Evolutionary conservation across 2,329 filamentous ascomycete species (phyloP).

Genomic region (Ascochyta rabiei): DNA sequence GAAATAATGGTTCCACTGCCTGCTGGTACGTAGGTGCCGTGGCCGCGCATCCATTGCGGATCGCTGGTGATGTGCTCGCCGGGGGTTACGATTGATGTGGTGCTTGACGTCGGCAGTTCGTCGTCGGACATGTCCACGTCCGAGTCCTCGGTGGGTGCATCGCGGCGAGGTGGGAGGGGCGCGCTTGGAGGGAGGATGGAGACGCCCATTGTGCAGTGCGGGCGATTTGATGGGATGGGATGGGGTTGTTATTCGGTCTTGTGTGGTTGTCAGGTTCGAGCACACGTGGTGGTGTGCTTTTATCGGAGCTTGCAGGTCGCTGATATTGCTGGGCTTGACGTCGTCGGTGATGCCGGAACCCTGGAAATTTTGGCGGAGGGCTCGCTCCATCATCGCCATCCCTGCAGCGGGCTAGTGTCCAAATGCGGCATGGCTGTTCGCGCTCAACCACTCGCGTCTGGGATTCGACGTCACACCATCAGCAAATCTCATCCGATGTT

Average conservation of each 20-base stretch:
- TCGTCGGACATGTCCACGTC: slow-evolving; percentile 58
- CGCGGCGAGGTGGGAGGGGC: slow-evolving; percentile 33
- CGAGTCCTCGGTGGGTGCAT: slow-evolving; percentile 53
- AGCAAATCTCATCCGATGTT: background rate
- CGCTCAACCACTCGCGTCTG: slow-evolving; percentile 18
- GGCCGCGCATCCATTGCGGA: slow-evolving; percentile 97
- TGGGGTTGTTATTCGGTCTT: background rate
- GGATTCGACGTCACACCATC: slow-evolving; percentile 34
- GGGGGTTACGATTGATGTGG: slow-evolving; percentile 74
- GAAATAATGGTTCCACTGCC: slow-evolving; percentile 75
- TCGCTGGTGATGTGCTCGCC: slow-evolving; percentile 88
- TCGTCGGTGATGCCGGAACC: slow-evolving; percentile 10
- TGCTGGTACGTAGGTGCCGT: slow-evolving; percentile 81
- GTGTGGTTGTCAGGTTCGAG: background rate
- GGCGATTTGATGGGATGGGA: background rate
- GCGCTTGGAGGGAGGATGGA: slow-evolving; percentile 62
- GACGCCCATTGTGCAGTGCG: slow-evolving; percentile 58
- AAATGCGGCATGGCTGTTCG: slow-evolving; percentile 18
- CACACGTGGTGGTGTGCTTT: background rate
- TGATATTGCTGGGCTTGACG: slow-evolving; percentile 1
- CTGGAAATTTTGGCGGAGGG: slow-evolving; percentile 41
- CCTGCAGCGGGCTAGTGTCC: slow-evolving; percentile 13
- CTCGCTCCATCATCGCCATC: slow-evolving; percentile 15
- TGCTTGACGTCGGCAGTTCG: slow-evolving; percentile 31
- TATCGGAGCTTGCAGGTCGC: background rate